phyloP scores from a whole-genome alignment of 495 filamentous ascomycete genomes.

The Neurospora sp. region DNA sequence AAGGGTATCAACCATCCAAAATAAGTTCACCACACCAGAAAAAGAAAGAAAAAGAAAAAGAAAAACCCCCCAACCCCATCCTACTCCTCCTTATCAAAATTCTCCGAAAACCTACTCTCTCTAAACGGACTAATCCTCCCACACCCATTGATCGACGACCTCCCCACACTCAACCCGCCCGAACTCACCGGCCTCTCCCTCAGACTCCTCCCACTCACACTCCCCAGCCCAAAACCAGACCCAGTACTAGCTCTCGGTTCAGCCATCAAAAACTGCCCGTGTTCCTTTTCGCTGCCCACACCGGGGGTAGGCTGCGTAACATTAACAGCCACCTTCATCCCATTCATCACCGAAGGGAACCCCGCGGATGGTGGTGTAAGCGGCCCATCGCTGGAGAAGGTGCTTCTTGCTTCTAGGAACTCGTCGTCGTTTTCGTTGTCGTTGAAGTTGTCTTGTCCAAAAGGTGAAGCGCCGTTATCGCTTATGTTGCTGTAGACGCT shows the following conservation, averaged over 20 bases:
- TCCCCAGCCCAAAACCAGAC: background rate
- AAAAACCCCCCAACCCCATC: background rate
- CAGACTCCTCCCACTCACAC: background rate
- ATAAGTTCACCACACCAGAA: too few species aligned
- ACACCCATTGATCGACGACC: background rate
- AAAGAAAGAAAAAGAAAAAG: too few species aligned
- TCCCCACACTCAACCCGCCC: background rate
- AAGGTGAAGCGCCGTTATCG: conserved; percentile 2
- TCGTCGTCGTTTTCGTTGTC: background rate
- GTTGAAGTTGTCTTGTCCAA: background rate
- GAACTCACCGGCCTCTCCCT: conserved; percentile 3
- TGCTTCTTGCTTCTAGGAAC: background rate
- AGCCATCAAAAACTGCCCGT: background rate
- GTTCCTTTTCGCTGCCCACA: conserved; percentile 3
- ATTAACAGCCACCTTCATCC: background rate
- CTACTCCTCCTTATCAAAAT: conserved; percentile 7
- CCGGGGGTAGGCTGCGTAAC: background rate
- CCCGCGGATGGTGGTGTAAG: background rate
- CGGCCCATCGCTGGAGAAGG: background rate
- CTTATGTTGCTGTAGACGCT: conserved; percentile 5
- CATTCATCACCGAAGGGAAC: background rate
- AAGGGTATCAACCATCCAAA: background rate
- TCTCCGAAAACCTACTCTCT: conserved; percentile 32
- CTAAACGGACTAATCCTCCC: conserved; percentile 31
- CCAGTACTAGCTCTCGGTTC: background rate